phyloP scores from a whole-genome alignment of 148 eudicot genomes.

The Dianthus caryophyllus region DNA sequence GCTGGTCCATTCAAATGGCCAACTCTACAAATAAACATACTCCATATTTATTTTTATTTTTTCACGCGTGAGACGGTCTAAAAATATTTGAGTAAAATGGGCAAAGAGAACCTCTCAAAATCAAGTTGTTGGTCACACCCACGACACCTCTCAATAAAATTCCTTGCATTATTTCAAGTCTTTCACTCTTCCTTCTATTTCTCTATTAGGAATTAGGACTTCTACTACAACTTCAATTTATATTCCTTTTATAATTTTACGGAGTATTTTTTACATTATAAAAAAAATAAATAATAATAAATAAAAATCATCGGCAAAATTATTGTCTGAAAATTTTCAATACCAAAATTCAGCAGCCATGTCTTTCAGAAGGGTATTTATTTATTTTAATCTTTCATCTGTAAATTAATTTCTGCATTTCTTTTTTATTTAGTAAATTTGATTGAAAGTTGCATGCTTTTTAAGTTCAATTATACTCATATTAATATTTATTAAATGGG shows the following conservation, averaged over 20 bases:
- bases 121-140: not conserved
- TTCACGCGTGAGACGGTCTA: too few species aligned
- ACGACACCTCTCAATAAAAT: constrained; percentile 9
- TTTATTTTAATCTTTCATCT: not conserved
- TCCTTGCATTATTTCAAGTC: not conserved
- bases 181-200: not conserved
- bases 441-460: constrained; percentile 10
- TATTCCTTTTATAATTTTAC: too few species aligned
- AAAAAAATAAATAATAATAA: too few species aligned
- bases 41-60: too few species aligned
- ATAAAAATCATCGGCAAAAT: not conserved
- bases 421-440: not conserved
- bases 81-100: not conserved
- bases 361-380: constrained; percentile 31
- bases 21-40: too few species aligned
- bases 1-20: too few species aligned
- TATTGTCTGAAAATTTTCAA: not conserved
- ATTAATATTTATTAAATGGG: not conserved
- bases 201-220: too few species aligned
- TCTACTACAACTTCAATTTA: too few species aligned
- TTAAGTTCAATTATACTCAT: constrained; percentile 2
- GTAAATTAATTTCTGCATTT: not conserved
- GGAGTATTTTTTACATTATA: too few species aligned
- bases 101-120: constrained; percentile 3
- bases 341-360: constrained; percentile 1